Evolutionary conservation across 1,139 yeast genomes (phyloP), one percentile per base, ranked within the genome.

Genomic region (Hansenula lynferdii): DNA sequence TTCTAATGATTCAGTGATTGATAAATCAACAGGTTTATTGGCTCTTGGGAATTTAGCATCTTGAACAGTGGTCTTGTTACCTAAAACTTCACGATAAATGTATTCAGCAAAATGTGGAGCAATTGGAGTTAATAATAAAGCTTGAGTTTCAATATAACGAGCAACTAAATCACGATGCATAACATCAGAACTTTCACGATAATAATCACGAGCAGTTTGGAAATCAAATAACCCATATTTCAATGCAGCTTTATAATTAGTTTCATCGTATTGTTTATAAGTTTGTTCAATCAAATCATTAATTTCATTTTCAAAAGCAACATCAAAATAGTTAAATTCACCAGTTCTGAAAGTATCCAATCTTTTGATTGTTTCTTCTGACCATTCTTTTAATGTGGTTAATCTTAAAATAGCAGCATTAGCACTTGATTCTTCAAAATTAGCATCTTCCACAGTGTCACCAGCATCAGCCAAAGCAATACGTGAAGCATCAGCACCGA

Each of bases 381-480:
- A 77, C 99, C 99, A 92, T 64, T 90, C 97, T 64, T 87, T 90
- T 61, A 92, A 72, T 40, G 89, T 92, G 61, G 79, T 85, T 58
- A 94, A 75, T 70, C 98, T 85, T 62, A 92, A 76, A 61, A 94
- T 90, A 31, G 97, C 97, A 35, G 98, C 97, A 57, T 94, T 94
- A 40, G 98, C 99, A 55, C 84, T 90, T 47, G 89, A 72, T 67
- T 94, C 98, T 58, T 92, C 98, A 57, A 94, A 86, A 70, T 94
- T 94, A 42, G 99, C 98, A 65, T 94, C 99, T 67, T 92, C 98
- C 49, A 89, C 79, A 35, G 94, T 70, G 61, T 94, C 99, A 70
- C 99, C 99, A 41, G 97, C 97, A 70, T 94, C 97, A 28, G 98
- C 99, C 53, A 94, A 71, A 9, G 98, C 97, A 63, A 94, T 85